Conservation (phyloP, 176 grass and related monocot species). For the Zea mays region Zm-B73-REFERENCE-NAM-5.0 NC_050102.1:20892501-20893000, state of each 20-base stretch:
- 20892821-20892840: constrained; percentile 75
- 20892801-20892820: background rate
- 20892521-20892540: background rate
- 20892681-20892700: background rate
- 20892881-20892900: constrained; percentile 94
- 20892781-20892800: background rate
- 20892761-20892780: background rate
- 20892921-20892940: background rate
- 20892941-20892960: background rate
- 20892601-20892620: background rate
- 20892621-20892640: background rate
- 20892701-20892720: background rate
- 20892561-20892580: background rate
- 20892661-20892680: background rate
- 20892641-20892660: background rate
- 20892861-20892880: constrained; percentile 96
- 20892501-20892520: background rate
- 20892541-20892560: background rate
- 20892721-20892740: background rate
- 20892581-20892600: background rate
- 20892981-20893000: background rate
- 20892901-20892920: background rate
- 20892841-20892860: constrained; percentile 94
- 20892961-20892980: background rate
- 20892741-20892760: background rate